Conservation (phyloP, 176 grass and related monocot genomes). For the Chrysopogon serrulatus region DNA sequence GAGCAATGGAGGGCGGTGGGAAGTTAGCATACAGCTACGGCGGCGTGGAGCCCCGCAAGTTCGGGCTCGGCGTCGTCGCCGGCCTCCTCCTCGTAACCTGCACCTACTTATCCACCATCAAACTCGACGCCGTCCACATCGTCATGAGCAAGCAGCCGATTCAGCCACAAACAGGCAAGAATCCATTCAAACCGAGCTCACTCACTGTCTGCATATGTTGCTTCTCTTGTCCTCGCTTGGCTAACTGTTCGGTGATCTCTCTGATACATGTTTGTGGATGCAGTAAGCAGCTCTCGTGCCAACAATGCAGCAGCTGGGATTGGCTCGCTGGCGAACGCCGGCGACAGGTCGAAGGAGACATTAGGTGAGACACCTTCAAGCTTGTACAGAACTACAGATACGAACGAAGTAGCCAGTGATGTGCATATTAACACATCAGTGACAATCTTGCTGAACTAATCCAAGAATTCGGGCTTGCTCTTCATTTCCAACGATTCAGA, state of each 20-base stretch:
- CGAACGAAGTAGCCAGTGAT: not conserved
- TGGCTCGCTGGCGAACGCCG: not conserved
- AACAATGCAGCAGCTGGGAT: slow-evolving; percentile 6
- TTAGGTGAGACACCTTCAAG: slow-evolving; percentile 13
- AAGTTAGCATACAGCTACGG: slow-evolving; percentile 20
- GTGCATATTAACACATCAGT: not conserved
- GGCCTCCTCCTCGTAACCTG: slow-evolving; percentile 59
- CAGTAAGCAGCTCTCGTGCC: not conserved
- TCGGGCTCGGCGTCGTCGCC: slow-evolving; percentile 46
- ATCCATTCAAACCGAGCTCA: not conserved
- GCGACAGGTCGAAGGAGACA: not conserved
- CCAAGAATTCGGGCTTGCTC: not conserved
- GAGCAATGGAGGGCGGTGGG: slow-evolving; percentile 17
- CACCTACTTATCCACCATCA: slow-evolving; percentile 64
- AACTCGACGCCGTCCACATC: slow-evolving; percentile 52
- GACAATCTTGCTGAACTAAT: not conserved
- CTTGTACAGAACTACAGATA: not conserved
- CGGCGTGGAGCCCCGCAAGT: slow-evolving; percentile 47
- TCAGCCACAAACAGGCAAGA: not conserved
- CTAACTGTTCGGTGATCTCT: not conserved
- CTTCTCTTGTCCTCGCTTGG: not conserved
- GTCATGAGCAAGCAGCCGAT: slow-evolving; percentile 18
- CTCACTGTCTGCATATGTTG: not conserved
- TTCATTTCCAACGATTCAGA: not conserved
- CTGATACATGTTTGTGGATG: not conserved